Evolutionary conservation across 208 protist species (phyloP).

Genomic region (Leishmania turanica): DNA sequence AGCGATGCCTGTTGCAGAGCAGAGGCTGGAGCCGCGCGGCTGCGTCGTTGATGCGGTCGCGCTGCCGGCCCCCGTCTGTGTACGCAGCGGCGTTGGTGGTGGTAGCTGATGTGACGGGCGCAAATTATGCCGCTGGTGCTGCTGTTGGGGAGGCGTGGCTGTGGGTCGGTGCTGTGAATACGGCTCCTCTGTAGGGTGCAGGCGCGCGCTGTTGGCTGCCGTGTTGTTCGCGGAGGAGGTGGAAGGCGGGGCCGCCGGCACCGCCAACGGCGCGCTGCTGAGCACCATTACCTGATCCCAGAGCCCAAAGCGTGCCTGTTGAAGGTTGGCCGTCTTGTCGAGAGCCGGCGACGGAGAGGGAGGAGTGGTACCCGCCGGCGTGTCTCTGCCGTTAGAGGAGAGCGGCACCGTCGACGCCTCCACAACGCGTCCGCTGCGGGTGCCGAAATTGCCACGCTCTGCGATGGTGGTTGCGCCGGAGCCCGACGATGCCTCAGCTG

Average conservation of each 20-base stretch:
- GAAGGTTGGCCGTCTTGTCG: background rate
- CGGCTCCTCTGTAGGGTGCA: background rate
- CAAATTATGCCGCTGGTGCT: background rate
- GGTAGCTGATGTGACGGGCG: background rate
- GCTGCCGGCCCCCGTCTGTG: background rate
- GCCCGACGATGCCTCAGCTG: background rate
- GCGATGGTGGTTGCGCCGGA: background rate
- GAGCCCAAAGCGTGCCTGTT: conserved; percentile 15
- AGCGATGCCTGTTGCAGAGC: background rate
- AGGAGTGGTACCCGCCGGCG: background rate
- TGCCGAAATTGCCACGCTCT: background rate
- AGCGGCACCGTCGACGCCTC: background rate
- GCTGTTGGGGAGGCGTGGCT: background rate
- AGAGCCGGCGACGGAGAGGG: background rate
- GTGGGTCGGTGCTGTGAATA: background rate
- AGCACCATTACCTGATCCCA: conserved; percentile 22
- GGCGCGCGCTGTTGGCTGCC: background rate
- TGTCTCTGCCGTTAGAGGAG: background rate
- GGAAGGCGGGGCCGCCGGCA: background rate
- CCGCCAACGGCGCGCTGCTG: conserved; percentile 4
- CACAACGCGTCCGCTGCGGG: background rate
- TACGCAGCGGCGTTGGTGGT: background rate
- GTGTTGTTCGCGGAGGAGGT: background rate
- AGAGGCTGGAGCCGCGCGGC: background rate
- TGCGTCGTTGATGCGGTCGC: background rate